phyloP scores from a whole-genome alignment of 2,329 filamentous ascomycete species.

The Xylariaceae sp. region DNA sequence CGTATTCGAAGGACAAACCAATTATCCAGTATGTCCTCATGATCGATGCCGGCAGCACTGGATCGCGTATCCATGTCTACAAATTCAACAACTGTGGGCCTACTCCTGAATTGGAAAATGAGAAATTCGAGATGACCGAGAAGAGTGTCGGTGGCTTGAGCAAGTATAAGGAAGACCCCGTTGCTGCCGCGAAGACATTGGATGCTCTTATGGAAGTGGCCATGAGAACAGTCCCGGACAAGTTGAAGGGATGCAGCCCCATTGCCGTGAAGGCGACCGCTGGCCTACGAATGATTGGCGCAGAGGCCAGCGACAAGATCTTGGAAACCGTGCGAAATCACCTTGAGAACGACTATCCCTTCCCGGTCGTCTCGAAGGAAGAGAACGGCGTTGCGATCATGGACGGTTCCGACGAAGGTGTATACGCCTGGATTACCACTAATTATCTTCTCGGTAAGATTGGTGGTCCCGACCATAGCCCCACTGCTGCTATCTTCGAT shows the following conservation, averaged over 20 bases:
- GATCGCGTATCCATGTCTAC: conserved; percentile 97
- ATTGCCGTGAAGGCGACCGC: conserved; percentile 98
- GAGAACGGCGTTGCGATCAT: conserved; percentile 93
- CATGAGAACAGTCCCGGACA: conserved; percentile 80
- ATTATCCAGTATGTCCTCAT: conserved; percentile 97
- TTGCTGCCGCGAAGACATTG: conserved; percentile 85
- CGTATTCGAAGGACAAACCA: conserved; percentile 85
- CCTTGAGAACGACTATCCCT: conserved; percentile 88
- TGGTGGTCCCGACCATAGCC: conserved; percentile 84
- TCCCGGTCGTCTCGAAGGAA: conserved; percentile 86
- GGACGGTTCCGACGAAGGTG: conserved; percentile 95
- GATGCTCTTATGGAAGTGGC: conserved; percentile 87
- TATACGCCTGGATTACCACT: conserved; percentile 98
- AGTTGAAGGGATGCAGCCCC: conserved; percentile 88
- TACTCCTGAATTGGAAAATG: conserved; percentile 90
- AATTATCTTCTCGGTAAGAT: conserved; percentile 99
- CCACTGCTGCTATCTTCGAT: conserved; percentile 93
- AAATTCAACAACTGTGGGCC: conserved; percentile 98
- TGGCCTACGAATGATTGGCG: conserved; percentile 83
- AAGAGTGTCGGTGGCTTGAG: conserved; percentile 84
- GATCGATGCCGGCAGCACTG: conserved; percentile 97
- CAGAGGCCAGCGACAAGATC: conserved; percentile 80
- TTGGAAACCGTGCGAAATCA: conserved; percentile 81
- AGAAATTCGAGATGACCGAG: conserved; percentile 91
- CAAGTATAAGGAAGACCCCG: conserved; percentile 82